These are phyloP conservation scores for Amyloporia xantha DNA, from an alignment of 768 basidiomycete genomes.

Conservation along the genomic window DNA sequence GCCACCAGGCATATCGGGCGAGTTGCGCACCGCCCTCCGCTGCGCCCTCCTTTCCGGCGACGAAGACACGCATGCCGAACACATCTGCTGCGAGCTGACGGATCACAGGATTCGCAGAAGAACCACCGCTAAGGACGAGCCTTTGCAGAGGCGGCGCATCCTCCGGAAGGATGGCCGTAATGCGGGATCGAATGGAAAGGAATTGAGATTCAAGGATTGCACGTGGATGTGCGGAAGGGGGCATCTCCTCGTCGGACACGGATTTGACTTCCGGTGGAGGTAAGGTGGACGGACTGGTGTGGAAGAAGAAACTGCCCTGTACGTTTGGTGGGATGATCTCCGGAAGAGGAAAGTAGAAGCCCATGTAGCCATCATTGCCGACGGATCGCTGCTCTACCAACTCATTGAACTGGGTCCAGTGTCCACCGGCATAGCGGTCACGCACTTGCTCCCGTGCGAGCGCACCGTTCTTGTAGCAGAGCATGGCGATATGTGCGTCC, in stretches of 20 bases:
- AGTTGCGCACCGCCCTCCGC: slow-evolving; percentile 67
- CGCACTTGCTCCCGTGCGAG: slow-evolving; percentile 75
- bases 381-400: slow-evolving; percentile 47
- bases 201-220: slow-evolving; percentile 84
- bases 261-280: slow-evolving; percentile 4
- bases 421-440: slow-evolving; percentile 48
- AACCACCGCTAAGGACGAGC: slow-evolving; percentile 74
- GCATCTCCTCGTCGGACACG: slow-evolving; percentile 28
- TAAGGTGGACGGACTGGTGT: slow-evolving; percentile 23
- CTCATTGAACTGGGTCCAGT: slow-evolving; percentile 69
- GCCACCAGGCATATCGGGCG: slow-evolving; percentile 71
- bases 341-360: slow-evolving; percentile 76
- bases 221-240: slow-evolving; percentile 50
- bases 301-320: slow-evolving; percentile 64
- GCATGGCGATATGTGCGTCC: slow-evolving; percentile 76
- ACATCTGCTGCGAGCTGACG: slow-evolving; percentile 73
- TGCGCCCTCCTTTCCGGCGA: slow-evolving; percentile 63
- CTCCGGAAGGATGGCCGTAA: slow-evolving; percentile 58
- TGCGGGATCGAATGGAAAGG: slow-evolving; percentile 69
- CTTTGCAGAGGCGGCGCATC: slow-evolving; percentile 50
- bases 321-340: slow-evolving; percentile 86
- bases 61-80: slow-evolving; percentile 70
- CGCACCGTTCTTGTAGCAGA: slow-evolving; percentile 88
- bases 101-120: slow-evolving; percentile 66
- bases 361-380: slow-evolving; percentile 55